phyloP scores from a whole-genome alignment of 495 filamentous ascomycete species.

The Hypoxylon subgilvum region DNA sequence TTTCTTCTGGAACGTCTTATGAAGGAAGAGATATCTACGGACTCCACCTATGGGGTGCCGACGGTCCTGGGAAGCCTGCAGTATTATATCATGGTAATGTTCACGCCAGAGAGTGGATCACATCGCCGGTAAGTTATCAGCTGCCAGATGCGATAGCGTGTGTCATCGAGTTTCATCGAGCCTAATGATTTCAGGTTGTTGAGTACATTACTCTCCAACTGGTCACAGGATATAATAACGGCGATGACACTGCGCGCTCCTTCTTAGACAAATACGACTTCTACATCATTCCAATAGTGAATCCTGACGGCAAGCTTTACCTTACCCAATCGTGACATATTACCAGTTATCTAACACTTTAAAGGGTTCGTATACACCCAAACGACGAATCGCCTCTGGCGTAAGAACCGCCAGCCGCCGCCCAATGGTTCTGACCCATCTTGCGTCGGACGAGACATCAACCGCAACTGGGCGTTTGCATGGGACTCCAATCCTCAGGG shows the following conservation, averaged over 20 bases:
- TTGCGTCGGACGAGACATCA: slow-evolving; percentile 58
- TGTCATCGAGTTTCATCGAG: too few relatives aligned
- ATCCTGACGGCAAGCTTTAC: slow-evolving; percentile 58
- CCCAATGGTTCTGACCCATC: slow-evolving; percentile 27
- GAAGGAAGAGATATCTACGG: slow-evolving; percentile 53
- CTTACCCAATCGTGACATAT: too few relatives aligned
- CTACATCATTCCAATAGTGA: slow-evolving; percentile 60
- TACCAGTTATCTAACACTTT: slow-evolving; percentile 1
- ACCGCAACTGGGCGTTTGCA: slow-evolving; percentile 59
- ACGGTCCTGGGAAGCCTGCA: slow-evolving; percentile 53
- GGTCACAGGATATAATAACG: slow-evolving; percentile 47
- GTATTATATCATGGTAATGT: slow-evolving; percentile 59
- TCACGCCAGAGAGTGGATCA: slow-evolving; percentile 62
- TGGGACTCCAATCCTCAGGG: slow-evolving; percentile 52
- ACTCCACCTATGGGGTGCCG: slow-evolving; percentile 56
- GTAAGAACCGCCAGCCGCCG: slow-evolving; percentile 55
- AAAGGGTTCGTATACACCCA: slow-evolving; percentile 58
- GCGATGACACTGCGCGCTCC: slow-evolving; percentile 38
- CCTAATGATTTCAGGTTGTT: slow-evolving; percentile 32
- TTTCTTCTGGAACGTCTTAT: slow-evolving; percentile 52
- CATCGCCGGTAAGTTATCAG: slow-evolving; percentile 43
- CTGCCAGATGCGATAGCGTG: too few relatives aligned
- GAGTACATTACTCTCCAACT: slow-evolving; percentile 55
- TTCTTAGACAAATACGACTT: slow-evolving; percentile 58
- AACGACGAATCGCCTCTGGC: slow-evolving; percentile 55